These are phyloP conservation scores for Peronosclerospora sorghi DNA, from an alignment of 352 stramenopile species.

Conservation along the genomic window DNA sequence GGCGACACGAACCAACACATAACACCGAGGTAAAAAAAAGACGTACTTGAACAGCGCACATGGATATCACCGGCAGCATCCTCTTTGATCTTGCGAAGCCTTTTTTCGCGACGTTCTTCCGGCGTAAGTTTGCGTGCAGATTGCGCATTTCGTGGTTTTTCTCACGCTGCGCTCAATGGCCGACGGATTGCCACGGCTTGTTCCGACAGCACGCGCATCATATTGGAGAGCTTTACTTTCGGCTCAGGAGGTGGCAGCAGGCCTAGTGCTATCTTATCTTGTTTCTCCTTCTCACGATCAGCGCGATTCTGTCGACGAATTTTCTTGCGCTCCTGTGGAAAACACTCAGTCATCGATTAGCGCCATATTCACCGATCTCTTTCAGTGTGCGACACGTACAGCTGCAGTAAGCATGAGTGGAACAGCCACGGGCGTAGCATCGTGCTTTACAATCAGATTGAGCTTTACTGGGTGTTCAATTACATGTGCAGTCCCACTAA, in stretches of 20 bases:
- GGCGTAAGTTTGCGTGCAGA: slow-evolving; percentile 91
- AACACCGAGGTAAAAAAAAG: slow-evolving; percentile 5
- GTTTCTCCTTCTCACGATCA: slow-evolving; percentile 92
- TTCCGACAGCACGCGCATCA: slow-evolving; percentile 93
- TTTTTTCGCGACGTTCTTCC: slow-evolving; percentile 92
- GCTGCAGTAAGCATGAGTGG: slow-evolving; percentile 92
- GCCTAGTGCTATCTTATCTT: slow-evolving; percentile 90
- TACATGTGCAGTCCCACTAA: slow-evolving; percentile 70
- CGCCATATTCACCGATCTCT: background rate
- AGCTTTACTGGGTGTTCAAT: slow-evolving; percentile 92
- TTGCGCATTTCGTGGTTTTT: slow-evolving; percentile 94
- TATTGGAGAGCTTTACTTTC: slow-evolving; percentile 97
- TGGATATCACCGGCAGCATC: slow-evolving; percentile 87
- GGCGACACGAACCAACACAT: slow-evolving; percentile 3
- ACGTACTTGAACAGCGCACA: slow-evolving; percentile 90
- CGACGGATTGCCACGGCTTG: slow-evolving; percentile 93
- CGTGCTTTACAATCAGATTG: slow-evolving; percentile 45
- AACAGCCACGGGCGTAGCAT: slow-evolving; percentile 64
- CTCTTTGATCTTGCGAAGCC: slow-evolving; percentile 90
- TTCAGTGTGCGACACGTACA: slow-evolving; percentile 23
- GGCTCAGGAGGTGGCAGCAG: slow-evolving; percentile 92
- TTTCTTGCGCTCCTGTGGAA: slow-evolving; percentile 88
- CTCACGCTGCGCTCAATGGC: slow-evolving; percentile 91
- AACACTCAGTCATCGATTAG: background rate
- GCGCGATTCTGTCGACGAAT: slow-evolving; percentile 90